These are phyloP conservation scores for Kuraishia ogatae DNA, from an alignment of 805 yeast species.

Conservation along the genomic window DNA sequence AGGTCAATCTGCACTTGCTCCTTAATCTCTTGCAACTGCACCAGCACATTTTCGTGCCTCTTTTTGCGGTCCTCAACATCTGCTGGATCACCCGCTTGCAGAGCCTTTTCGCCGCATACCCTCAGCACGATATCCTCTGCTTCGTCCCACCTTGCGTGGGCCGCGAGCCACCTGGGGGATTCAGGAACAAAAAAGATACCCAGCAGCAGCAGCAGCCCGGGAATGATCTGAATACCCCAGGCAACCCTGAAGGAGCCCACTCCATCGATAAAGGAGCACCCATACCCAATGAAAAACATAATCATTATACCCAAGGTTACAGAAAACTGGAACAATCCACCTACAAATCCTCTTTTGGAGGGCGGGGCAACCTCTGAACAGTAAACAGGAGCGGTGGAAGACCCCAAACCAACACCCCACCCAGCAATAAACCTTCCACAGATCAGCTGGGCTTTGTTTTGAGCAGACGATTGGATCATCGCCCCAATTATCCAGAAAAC, in stretches of 20 bases:
- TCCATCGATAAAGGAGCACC: slow-evolving; percentile 17
- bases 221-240: slow-evolving; percentile 38
- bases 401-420: slow-evolving; percentile 56
- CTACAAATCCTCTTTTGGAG: slow-evolving; percentile 50
- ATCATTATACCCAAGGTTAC: slow-evolving; percentile 57
- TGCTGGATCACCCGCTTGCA: slow-evolving; percentile 29
- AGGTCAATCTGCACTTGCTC: slow-evolving; percentile 48
- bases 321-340: slow-evolving; percentile 53
- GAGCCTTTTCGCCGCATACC: slow-evolving; percentile 13
- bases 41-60: slow-evolving; percentile 28
- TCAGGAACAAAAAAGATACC: slow-evolving; percentile 39
- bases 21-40: slow-evolving; percentile 49
- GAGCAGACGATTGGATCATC: slow-evolving; percentile 17
- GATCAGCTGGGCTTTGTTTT: slow-evolving; percentile 33
- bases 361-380: slow-evolving; percentile 59
- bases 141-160: slow-evolving; percentile 35
- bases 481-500: slow-evolving; percentile 19
- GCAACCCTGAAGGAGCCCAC: slow-evolving; percentile 33
- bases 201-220: slow-evolving; percentile 32
- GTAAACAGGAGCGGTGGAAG: slow-evolving; percentile 60
- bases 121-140: slow-evolving; percentile 30
- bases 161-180: slow-evolving; percentile 41
- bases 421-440: slow-evolving; percentile 56
- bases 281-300: slow-evolving; percentile 42
- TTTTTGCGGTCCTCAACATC: slow-evolving; percentile 9